Conservation (phyloP, 2,329 filamentous ascomycete genomes). For the Tolypocladium cylindrosporum region DNA sequence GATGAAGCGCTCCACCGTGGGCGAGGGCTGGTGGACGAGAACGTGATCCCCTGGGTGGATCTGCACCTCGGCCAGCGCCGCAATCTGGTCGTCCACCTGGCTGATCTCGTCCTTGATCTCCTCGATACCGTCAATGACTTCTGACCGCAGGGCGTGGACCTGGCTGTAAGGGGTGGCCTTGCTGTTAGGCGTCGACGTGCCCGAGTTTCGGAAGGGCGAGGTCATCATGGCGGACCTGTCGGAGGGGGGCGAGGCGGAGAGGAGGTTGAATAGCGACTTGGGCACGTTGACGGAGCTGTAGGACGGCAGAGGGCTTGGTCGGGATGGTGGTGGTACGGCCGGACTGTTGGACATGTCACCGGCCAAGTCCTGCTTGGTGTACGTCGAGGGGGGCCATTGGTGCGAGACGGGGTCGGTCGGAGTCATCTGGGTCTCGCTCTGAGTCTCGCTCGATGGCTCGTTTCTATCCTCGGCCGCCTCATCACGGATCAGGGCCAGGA, state of each 20-base stretch:
- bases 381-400: conserved; percentile 20
- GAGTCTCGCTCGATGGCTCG: conserved; percentile 49
- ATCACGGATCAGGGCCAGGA: conserved; percentile 83
- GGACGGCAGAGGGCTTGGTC: conserved; percentile 53
- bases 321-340: conserved; percentile 17
- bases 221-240: conserved; percentile 21
- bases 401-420: conserved; percentile 29
- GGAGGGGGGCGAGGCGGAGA: conserved; percentile 58
- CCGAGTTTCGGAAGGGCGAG: conserved; percentile 38
- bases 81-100: conserved; percentile 88
- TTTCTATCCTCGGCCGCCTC: conserved; percentile 77
- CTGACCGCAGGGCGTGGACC: conserved; percentile 67
- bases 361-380: conserved; percentile 23
- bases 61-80: conserved; percentile 77
- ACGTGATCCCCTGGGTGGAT: conserved; percentile 92
- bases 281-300: conserved; percentile 55
- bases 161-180: conserved; percentile 29
- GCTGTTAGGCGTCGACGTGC: conserved; percentile 38
- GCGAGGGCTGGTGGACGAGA: conserved; percentile 76
- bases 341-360: conserved; percentile 17
- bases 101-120: conserved; percentile 94
- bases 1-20: conserved; percentile 82
- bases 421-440: conserved; percentile 32
- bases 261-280: conserved; percentile 80
- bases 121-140: conserved; percentile 87